Evolutionary conservation across 805 yeast genomes (phyloP).

Genomic region (Candida anglica): DNA sequence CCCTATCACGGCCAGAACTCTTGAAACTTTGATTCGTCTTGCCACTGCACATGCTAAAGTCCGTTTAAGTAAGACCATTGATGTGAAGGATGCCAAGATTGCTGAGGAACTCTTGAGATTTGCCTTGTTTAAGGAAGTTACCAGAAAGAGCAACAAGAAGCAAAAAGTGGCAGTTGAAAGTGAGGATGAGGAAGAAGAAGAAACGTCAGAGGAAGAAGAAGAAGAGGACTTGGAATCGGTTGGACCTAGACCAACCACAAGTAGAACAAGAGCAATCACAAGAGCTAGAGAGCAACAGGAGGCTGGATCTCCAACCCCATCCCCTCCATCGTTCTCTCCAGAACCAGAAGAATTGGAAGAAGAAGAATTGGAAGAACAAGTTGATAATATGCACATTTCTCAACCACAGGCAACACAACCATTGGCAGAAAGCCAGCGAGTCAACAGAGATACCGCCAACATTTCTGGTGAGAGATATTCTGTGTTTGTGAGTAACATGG

Average conservation of each 20-base stretch:
- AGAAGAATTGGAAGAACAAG: conserved; percentile 10
- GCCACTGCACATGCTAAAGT: conserved; percentile 97
- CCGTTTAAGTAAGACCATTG: conserved; percentile 74
- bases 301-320: conserved; percentile 8
- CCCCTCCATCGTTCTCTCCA: conserved; percentile 6
- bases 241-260: conserved; percentile 9
- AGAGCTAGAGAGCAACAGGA: conserved; percentile 4
- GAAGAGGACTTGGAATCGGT: conserved; percentile 20
- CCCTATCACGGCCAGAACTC: conserved; percentile 97
- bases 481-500: conserved; percentile 26
- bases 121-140: conserved; percentile 78
- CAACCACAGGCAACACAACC: conserved; percentile 19
- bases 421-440: conserved; percentile 16
- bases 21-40: conserved; percentile 91
- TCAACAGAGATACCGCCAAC: conserved; percentile 14
- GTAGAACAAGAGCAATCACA: conserved; percentile 3
- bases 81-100: conserved; percentile 71
- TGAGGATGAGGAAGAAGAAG: conserved; percentile 26
- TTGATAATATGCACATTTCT: conserved; percentile 27
- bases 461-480: conserved; percentile 31
- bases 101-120: conserved; percentile 84
- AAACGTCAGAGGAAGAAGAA: conserved; percentile 31
- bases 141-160: conserved; percentile 34
- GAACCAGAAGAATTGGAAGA: conserved; percentile 4
- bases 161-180: conserved; percentile 19